Evolutionary conservation across 2,329 filamentous ascomycete species (phyloP).

Genomic region (Amauroascus niger): DNA sequence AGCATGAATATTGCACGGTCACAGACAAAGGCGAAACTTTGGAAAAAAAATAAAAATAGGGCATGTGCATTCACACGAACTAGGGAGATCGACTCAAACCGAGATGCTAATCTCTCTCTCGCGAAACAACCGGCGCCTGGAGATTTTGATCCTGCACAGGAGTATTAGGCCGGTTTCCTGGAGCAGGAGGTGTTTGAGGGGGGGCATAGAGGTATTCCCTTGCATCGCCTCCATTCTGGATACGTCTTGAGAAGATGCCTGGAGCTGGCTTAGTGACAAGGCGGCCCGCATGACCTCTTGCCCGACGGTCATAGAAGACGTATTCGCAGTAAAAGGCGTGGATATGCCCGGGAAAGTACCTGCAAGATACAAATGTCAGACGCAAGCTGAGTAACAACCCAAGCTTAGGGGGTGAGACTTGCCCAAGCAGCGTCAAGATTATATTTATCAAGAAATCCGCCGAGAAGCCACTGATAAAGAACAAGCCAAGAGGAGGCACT

Average conservation of each 20-base stretch:
- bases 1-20: neutral
- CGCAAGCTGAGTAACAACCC: neutral
- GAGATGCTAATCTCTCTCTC: neutral
- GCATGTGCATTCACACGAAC: neutral
- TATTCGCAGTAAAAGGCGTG: conserved; percentile 77
- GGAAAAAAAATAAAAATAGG: no score
- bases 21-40: neutral
- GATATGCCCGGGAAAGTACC: conserved; percentile 67
- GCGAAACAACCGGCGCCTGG: neutral
- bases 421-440: conserved; percentile 56
- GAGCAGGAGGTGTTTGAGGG: neutral
- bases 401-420: conserved; percentile 19
- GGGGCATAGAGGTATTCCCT: conserved; percentile 19
- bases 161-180: conserved; percentile 1
- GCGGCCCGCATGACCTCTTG: conserved; percentile 21
- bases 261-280: conserved; percentile 23
- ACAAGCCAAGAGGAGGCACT: conserved; percentile 60
- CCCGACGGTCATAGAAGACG: conserved; percentile 63
- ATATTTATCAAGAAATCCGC: conserved; percentile 58
- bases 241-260: conserved; percentile 34
- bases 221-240: conserved; percentile 30
- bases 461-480: conserved; percentile 55
- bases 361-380: conserved; percentile 20
- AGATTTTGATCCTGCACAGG: conserved; percentile 8
- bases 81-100: neutral